Percentiles rank a stretch among this genome's conserved stretches.
Evolutionary conservation across 306 rosid genomes (phyloP).

Genomic region (Lotus japonicus): DNA sequence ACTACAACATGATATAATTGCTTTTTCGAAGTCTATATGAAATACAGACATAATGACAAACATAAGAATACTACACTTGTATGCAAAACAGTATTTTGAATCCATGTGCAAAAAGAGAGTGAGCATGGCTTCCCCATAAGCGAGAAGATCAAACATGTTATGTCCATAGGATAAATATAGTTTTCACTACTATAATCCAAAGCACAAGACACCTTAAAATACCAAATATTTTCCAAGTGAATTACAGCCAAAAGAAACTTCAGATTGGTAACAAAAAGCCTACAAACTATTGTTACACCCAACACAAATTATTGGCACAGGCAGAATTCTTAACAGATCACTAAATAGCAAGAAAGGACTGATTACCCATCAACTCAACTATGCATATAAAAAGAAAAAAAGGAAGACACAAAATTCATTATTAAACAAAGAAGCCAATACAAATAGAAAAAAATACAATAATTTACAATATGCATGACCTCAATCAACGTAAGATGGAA

Average conservation of each 20-base stretch:
- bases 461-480: background rate
- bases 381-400: background rate
- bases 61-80: background rate
- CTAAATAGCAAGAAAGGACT: background rate
- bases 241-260: conserved; percentile 5
- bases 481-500: background rate
- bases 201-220: background rate
- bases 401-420: background rate
- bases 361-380: background rate
- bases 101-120: background rate
- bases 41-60: background rate
- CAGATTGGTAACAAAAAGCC: background rate
- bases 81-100: background rate
- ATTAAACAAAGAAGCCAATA: background rate
- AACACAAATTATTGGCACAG: background rate
- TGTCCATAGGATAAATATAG: background rate
- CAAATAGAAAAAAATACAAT: background rate
- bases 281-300: background rate
- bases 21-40: background rate
- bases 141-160: background rate
- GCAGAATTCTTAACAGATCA: background rate
- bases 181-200: background rate
- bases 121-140: background rate
- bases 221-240: background rate
- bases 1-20: background rate